Evolutionary conservation across 2,329 filamentous ascomycete genomes (phyloP), one percentile per base, ranked within the genome.

Genomic region (Cylindrodendrum hubeiense): DNA sequence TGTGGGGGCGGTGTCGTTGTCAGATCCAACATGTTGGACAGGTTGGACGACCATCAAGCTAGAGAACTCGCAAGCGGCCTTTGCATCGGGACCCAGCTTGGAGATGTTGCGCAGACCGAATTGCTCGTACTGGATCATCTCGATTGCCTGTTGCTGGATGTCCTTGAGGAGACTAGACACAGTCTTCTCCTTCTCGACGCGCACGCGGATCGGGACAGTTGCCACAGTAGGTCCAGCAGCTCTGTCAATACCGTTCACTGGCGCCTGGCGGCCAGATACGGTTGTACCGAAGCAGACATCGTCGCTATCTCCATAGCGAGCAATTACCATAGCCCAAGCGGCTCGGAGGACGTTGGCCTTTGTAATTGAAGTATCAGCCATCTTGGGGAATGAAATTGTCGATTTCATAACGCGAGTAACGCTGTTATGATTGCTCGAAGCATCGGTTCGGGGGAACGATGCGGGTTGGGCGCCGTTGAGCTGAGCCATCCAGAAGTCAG

Each of bases 301-400:
- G 1, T 78, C 39, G 0, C 61, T 66, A 1, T 66, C 85, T 12
- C 3, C 81, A 72, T 67, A 89, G 89, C 7, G 78, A 77, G 19
- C 82, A 77, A 4, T 89, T 2, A 91, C 71, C 60, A 85, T 83
- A 9, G 83, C 81, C 71, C 86, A 82, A 0, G 87, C 86, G 28
- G 84, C 82, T 3, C 67, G 57, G 10, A 75, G 19, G 21, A 72
- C 10, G 0, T 44, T 74, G 0, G 72, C 46, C 4, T 59, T 58
- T 0, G 69, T 71, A 2, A 66, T 59, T 41, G 37, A 50, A 7
- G 46, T 49, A 30, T 22, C 30, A n/a, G 28, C n/a, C 0, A 24
- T 24, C 22, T 58, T 58, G 8, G 44, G 21, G 28, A 53, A 44
- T 15, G 39, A 0, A 6, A 53, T 53, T 22, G 22, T 28, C 13